Base-by-base conservation (phyloP, 75 land plant genomes). In the Sequoiadendron giganteum region DNA sequence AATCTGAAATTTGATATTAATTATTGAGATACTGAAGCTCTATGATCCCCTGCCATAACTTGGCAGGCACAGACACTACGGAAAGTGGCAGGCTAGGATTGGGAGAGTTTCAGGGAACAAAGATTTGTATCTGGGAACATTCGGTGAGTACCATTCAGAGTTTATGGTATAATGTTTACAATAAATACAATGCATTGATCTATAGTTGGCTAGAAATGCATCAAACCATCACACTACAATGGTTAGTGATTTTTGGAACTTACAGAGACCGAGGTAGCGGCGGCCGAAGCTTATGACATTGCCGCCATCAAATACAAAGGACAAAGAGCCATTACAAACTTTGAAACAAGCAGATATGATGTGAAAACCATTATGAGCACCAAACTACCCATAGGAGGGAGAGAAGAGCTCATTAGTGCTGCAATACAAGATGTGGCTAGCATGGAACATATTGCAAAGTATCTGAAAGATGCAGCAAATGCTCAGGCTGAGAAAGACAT, bases 21-120 rank as follows among this genome's bases (percentile, higher is more conserved):
- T 36, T 36, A 36, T 36, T 36, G 38, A 36, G 0, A 36, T 36
- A 36, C 0, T 36, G 38, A 36, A 36, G 0, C 48, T 45, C 0
- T 45, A 45, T 7, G 8, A 45, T 45, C 48, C 43, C 43, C 5
- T 42, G 43, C 1, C 1, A 42, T 42, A 42, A 42, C 43, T 42
- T 78, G 3, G 21, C 86, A 92, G 97, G 90, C 97, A 95, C 88
- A 96, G 93, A 77, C 95, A 93, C 86, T 95, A 97, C 13, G 96
- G 95, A 5, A 88, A 96, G 73, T 42, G 43, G 43, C 43, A 42
- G 1, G 43, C 1, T 42, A 42, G 3, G 43, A 42, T 42, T 42
- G 43, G 43, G 1, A 42, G 43, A 36, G 38, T 36, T 36, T 36
- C 38, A 45, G 8, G 48, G 48, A 45, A 45, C 8, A 45, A 45